These are phyloP conservation scores for Ceratocystis colombiana DNA, from an alignment of 2,329 filamentous ascomycete species.

Conservation along the genomic window DNA sequence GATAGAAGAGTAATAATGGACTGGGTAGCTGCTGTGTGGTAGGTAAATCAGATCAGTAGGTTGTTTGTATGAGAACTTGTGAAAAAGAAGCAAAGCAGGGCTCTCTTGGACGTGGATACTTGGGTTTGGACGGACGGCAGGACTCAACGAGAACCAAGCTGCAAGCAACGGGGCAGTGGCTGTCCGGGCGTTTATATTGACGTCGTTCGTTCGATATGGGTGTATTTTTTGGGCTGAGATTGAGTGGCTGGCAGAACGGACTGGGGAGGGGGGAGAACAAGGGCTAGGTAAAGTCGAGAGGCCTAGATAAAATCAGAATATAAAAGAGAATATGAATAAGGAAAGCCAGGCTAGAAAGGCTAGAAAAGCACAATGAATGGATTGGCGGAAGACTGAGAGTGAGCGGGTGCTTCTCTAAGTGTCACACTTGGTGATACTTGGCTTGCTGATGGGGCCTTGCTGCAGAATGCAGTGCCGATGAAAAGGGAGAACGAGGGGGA, in stretches of 20 bases:
- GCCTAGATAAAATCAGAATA: not conserved
- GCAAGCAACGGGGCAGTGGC: not conserved
- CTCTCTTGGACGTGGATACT: not conserved
- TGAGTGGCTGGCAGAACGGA: slow-evolving; percentile 11
- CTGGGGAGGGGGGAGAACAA: not conserved
- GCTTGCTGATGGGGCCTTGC: not conserved
- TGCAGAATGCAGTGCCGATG: not conserved
- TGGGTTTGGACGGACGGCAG: too few species aligned
- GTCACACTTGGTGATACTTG: slow-evolving; percentile 3
- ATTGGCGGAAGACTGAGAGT: too few species aligned
- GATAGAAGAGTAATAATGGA: not conserved
- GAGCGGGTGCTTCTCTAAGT: not conserved
- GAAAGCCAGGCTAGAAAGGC: not conserved
- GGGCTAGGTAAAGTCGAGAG: not conserved
- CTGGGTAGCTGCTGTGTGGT: too few species aligned
- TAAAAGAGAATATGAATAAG: slow-evolving; percentile 8
- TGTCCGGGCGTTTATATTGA: slow-evolving; percentile 8
- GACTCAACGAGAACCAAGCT: not conserved
- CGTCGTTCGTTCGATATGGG: not conserved
- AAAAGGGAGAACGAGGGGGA: not conserved
- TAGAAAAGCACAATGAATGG: not conserved
- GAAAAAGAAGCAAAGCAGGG: not conserved
- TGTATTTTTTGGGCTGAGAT: not conserved
- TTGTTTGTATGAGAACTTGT: not conserved
- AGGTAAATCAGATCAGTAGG: not conserved